phyloP scores from a whole-genome alignment of 176 grass and related monocot genomes.

The Cenchrus americanus region DNA sequence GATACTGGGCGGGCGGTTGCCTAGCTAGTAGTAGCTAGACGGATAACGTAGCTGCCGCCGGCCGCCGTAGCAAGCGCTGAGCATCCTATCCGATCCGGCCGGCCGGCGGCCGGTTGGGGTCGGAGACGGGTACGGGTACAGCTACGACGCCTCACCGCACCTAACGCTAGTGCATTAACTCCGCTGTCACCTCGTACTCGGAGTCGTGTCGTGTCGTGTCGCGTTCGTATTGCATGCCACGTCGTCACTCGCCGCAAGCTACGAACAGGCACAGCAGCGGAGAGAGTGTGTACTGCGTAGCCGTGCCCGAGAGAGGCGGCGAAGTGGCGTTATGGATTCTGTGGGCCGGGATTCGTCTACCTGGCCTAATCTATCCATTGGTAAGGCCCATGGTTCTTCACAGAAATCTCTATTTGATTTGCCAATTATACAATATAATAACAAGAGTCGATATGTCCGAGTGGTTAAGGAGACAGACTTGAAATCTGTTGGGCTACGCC shows the following conservation, averaged over 20 bases:
- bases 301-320: not conserved
- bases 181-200: constrained; percentile 15
- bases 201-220: too few species aligned
- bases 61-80: not conserved
- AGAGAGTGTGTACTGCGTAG: not conserved
- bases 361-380: not conserved
- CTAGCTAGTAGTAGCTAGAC: not conserved
- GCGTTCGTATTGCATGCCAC: not conserved
- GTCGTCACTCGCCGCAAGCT: constrained; percentile 1
- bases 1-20: constrained; percentile 7
- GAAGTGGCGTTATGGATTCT: too few species aligned
- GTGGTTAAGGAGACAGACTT: constrained; percentile 99
- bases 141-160: not conserved
- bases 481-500: constrained; percentile 90
- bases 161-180: not conserved
- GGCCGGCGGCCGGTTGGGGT: constrained; percentile 9
- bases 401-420: too few species aligned
- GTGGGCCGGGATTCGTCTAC: not conserved
- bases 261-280: not conserved
- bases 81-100: not conserved
- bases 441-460: constrained; percentile 74
- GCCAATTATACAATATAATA: too few species aligned
- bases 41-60: not conserved
- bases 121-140: not conserved
- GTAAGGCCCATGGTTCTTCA: not conserved